These are phyloP conservation scores for Ophiostoma populinum DNA, from an alignment of 2,329 filamentous ascomycete species.

Conservation along the genomic window DNA sequence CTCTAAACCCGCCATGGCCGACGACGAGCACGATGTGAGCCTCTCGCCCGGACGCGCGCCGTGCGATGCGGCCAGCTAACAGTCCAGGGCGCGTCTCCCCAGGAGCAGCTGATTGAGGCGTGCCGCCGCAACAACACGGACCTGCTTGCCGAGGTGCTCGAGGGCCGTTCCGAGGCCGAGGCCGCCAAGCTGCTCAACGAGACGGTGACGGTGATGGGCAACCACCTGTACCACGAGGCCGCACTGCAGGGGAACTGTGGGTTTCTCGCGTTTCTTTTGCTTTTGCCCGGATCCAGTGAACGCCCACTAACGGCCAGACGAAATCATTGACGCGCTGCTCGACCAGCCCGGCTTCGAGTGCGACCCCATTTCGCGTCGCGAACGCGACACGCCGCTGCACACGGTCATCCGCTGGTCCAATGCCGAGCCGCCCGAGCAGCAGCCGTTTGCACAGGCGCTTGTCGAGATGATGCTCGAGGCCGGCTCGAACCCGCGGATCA, in stretches of 20 bases:
- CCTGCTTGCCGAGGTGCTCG: slow-evolving; percentile 60
- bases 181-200: slow-evolving; percentile 69
- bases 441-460: slow-evolving; percentile 46
- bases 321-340: slow-evolving; percentile 65
- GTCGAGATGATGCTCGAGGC: slow-evolving; percentile 72
- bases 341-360: slow-evolving; percentile 76
- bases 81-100: slow-evolving; percentile 59
- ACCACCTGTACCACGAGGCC: slow-evolving; percentile 78
- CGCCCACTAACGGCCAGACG: slow-evolving; percentile 31
- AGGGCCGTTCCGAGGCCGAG: slow-evolving; percentile 41
- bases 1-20: slow-evolving; percentile 3
- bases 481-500: slow-evolving; percentile 38
- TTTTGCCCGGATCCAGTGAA: not conserved
- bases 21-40: slow-evolving; percentile 18
- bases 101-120: slow-evolving; percentile 80
- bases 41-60: too few relatives aligned
- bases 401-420: slow-evolving; percentile 64
- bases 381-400: slow-evolving; percentile 67
- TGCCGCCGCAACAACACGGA: slow-evolving; percentile 86
- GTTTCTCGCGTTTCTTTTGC: too few relatives aligned
- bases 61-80: slow-evolving; percentile 7
- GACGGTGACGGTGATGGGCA: slow-evolving; percentile 71
- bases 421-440: slow-evolving; percentile 42
- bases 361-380: slow-evolving; percentile 54
- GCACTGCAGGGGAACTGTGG: slow-evolving; percentile 71